Base-by-base conservation (phyloP, 768 basidiomycete species). In the Baorangia bicolor region DNA sequence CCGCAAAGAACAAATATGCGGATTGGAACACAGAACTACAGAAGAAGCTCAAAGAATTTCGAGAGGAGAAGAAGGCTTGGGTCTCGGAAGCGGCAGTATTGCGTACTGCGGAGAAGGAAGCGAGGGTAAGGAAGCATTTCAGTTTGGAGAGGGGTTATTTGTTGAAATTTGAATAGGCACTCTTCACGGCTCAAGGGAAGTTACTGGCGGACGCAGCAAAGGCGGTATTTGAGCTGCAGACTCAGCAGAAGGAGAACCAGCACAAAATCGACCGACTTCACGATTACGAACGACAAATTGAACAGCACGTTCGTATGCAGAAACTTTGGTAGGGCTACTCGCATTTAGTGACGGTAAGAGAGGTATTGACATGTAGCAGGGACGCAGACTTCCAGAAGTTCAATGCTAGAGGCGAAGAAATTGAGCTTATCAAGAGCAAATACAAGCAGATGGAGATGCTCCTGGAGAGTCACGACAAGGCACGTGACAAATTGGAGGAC, bases 241-340 rank as follows among this genome's bases (percentile, higher is more conserved):
- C 90, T 20, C 81, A 86, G 63, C 78, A 81, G 60, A 89, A 90
- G 63, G 90, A 90, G 70, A 86, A 80, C 43, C 82, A 86, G 56
- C 90, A 90, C 64, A 94, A 94, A 66, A 82, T 96, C 13, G 84
- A 87, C 57, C 81, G 89, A 18, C 75, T 96, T 40, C 75, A 78
- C 47, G 92, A 96, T 69, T 96, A 94, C 61, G 94, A 97, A 67
- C 77, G 75, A n/a, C 87, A 90, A 62, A 92, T 96, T 42, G 87
- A 91, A 49, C 90, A 94, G 64, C 81, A 92, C 56, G 75, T 87
- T 40, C 83, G 85, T 53, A 81, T 88, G 64, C 89, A 92, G 65
- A 79, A 81, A 48, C 72, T 93, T 61, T 96, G 93, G 94, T 91
- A 69, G 30, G 82, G 71, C 12, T 1, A 28, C 20, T 42, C n/a